Conservation (phyloP, 176 grass and related monocot genomes). For the Triticum aestivum region IWGSC_CS_RefSeq_v2.1 NC_057806.1:679609301-679609800, state of each 20-base stretch:
- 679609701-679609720: background rate
- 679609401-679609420: background rate
- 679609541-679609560: background rate
- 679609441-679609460: background rate
- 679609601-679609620: slow-evolving; percentile 54
- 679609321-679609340: background rate
- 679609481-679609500: background rate
- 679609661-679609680: no score
- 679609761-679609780: slow-evolving; percentile 20
- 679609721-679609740: slow-evolving; percentile 44
- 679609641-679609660: background rate
- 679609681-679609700: background rate
- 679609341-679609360: background rate
- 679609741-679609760: slow-evolving; percentile 53
- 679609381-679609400: slow-evolving; percentile 9
- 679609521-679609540: background rate
- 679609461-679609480: no score
- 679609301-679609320: background rate
- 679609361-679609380: background rate
- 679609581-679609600: slow-evolving; percentile 54
- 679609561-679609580: slow-evolving; percentile 26
- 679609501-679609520: background rate
- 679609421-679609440: background rate
- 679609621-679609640: slow-evolving; percentile 30
- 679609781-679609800: background rate